A percentile compares a stretch with the other conserved stretches of the same genome.
phyloP scores from a whole-genome alignment of 1,139 yeast genomes.

The Lodderomyces parapsilosis region DNA sequence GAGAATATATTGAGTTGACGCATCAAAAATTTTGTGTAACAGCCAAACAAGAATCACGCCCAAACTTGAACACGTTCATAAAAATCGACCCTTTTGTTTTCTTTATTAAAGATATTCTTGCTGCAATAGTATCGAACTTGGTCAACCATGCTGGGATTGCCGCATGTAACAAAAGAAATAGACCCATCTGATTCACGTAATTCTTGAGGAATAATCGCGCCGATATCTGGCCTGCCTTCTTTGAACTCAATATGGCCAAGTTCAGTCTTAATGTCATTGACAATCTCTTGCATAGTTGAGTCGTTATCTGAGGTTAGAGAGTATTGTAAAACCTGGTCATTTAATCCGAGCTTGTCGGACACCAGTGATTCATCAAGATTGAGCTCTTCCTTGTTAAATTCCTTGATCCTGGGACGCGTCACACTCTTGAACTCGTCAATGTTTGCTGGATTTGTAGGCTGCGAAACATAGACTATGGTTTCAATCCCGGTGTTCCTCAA shows the following conservation, averaged over 20 bases:
- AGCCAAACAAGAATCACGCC: slow-evolving; percentile 22
- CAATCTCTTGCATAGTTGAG: neutral
- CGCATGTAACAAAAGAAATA: slow-evolving; percentile 47
- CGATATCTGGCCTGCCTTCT: slow-evolving; percentile 47
- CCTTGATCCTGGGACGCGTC: too few species aligned
- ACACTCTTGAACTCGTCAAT: too few species aligned
- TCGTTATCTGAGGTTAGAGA: too few species aligned
- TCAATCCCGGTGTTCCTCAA: slow-evolving; percentile 26
- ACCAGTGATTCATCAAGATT: neutral
- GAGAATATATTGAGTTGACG: too few species aligned
- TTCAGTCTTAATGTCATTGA: slow-evolving; percentile 15
- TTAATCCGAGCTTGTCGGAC: too few species aligned
- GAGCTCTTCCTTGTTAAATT: neutral
- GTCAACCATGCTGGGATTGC: slow-evolving; percentile 53
- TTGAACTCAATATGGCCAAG: slow-evolving; percentile 35
- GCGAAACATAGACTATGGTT: slow-evolving; percentile 31
- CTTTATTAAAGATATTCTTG: slow-evolving; percentile 23
- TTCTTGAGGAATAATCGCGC: slow-evolving; percentile 32
- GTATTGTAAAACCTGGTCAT: too few species aligned
- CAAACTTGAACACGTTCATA: slow-evolving; percentile 48
- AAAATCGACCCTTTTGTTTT: slow-evolving; percentile 41
- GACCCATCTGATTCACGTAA: slow-evolving; percentile 38
- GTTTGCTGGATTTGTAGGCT: too few species aligned
- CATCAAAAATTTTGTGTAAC: too few species aligned
- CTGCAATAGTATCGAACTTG: slow-evolving; percentile 37